Evolutionary conservation across 2,329 filamentous ascomycete genomes (phyloP).

Genomic region (Ilyonectria destructans): DNA sequence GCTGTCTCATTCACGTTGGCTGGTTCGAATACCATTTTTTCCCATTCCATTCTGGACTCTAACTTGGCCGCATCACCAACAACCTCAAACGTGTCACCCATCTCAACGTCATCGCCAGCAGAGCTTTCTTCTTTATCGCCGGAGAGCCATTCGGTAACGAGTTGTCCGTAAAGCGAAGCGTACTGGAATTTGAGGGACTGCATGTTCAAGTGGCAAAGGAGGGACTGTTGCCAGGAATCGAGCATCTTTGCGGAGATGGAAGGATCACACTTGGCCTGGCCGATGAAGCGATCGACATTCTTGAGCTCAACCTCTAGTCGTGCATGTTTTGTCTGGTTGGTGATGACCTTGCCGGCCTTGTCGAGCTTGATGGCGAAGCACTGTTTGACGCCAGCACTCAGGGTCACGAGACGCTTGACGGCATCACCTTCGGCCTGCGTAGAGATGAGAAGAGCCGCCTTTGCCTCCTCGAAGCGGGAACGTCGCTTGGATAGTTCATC

Average conservation of each 20-base stretch:
- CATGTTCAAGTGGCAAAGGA: conserved; percentile 58
- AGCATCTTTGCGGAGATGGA: conserved; percentile 57
- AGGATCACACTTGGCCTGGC: conserved; percentile 59
- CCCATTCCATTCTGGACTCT: conserved; percentile 59
- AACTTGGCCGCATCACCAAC: conserved; percentile 60
- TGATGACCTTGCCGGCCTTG: conserved; percentile 47
- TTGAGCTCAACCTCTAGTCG: conserved; percentile 54
- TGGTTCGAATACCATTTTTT: conserved; percentile 61
- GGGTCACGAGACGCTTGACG: conserved; percentile 51
- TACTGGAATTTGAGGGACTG: conserved; percentile 62
- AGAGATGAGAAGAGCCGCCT: conserved; percentile 50
- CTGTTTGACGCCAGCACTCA: conserved; percentile 56
- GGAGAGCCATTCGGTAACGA: conserved; percentile 66
- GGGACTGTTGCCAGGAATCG: conserved; percentile 53
- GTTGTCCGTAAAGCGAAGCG: conserved; percentile 62
- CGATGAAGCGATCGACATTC: conserved; percentile 59
- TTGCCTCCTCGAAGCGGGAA: conserved; percentile 55
- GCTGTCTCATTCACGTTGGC: conserved; percentile 55
- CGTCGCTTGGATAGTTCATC: conserved; percentile 61
- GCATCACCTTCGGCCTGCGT: conserved; percentile 48
- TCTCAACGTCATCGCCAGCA: conserved; percentile 44
- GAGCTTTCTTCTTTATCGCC: conserved; percentile 42
- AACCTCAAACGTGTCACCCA: conserved; percentile 59
- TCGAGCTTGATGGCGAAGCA: conserved; percentile 54
- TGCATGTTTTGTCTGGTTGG: conserved; percentile 43